These are phyloP conservation scores for Rhizopus stolonifer DNA, from an alignment of 371 early-diverging fungal species.

Conservation along the genomic window DNA sequence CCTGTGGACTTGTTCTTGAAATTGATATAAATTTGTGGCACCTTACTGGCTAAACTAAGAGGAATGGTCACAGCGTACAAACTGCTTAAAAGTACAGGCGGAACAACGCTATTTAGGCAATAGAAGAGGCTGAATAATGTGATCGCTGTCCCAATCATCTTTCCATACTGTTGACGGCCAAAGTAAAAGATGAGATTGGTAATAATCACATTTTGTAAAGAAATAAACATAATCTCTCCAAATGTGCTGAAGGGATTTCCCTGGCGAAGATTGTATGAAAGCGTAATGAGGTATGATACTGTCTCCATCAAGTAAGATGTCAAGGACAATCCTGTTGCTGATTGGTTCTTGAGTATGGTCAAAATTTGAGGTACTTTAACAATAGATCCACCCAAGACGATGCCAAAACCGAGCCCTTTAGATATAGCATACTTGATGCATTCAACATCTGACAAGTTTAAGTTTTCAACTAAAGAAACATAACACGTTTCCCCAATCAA, in stretches of 20 bases:
- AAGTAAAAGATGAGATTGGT: slow-evolving; percentile 71
- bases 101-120: slow-evolving; percentile 42
- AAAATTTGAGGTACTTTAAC: slow-evolving; percentile 94
- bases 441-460: slow-evolving; percentile 57
- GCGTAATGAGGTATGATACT: slow-evolving; percentile 67
- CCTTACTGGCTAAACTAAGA: slow-evolving; percentile 71
- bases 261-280: slow-evolving; percentile 82
- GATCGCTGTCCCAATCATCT: slow-evolving; percentile 26
- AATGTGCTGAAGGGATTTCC: slow-evolving; percentile 88
- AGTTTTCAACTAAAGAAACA: slow-evolving; percentile 58
- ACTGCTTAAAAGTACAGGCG: slow-evolving; percentile 49
- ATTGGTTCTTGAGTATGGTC: slow-evolving; percentile 72
- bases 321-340: slow-evolving; percentile 79
- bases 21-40: slow-evolving; percentile 89
- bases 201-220: slow-evolving; percentile 78
- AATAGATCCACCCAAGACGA: slow-evolving; percentile 82
- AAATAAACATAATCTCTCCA: slow-evolving; percentile 82
- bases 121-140: slow-evolving; percentile 33
- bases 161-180: slow-evolving; percentile 29
- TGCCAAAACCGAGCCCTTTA: slow-evolving; percentile 87
- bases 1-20: slow-evolving; percentile 81
- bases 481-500: slow-evolving; percentile 73
- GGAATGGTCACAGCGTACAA: slow-evolving; percentile 84
- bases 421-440: slow-evolving; percentile 83
- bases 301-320: slow-evolving; percentile 80